Evolutionary conservation across 805 yeast species (phyloP).

Genomic region (Saturnispora sekii): DNA sequence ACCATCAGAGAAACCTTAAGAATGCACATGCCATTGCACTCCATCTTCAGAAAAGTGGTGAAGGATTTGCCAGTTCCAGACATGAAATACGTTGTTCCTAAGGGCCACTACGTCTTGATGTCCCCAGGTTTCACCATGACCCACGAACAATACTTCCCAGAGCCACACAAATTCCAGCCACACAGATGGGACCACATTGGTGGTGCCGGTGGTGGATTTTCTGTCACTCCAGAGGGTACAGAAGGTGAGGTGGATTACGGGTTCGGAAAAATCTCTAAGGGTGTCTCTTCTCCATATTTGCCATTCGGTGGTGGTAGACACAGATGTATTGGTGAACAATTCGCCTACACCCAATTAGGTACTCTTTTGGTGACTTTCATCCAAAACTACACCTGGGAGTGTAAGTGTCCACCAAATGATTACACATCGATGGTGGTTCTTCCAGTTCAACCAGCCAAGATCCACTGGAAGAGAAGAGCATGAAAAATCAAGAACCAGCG

Average conservation of each 20-base stretch:
- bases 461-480: conserved; percentile 63
- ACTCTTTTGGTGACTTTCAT: conserved; percentile 68
- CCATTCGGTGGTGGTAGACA: conserved; percentile 99
- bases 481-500: background rate
- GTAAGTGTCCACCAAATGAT: conserved; percentile 59
- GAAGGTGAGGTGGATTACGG: conserved; percentile 66
- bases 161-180: conserved; percentile 65
- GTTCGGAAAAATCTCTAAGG: conserved; percentile 93
- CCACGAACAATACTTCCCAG: conserved; percentile 68
- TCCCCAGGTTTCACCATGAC: conserved; percentile 89
- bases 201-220: conserved; percentile 22
- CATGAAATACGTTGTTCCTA: conserved; percentile 72
- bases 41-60: conserved; percentile 86
- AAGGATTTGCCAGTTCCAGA: conserved; percentile 72
- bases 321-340: conserved; percentile 98
- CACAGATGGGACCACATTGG: conserved; percentile 64
- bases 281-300: conserved; percentile 89
- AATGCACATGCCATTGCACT: conserved; percentile 93
- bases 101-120: conserved; percentile 81
- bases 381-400: conserved; percentile 70
- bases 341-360: conserved; percentile 90
- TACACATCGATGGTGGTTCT: conserved; percentile 88
- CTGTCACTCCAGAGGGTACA: conserved; percentile 28
- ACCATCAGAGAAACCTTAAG: conserved; percentile 89
- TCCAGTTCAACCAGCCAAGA: conserved; percentile 68